phyloP scores from a whole-genome alignment of 495 filamentous ascomycete species.

The Aspergillus diversus region DNA sequence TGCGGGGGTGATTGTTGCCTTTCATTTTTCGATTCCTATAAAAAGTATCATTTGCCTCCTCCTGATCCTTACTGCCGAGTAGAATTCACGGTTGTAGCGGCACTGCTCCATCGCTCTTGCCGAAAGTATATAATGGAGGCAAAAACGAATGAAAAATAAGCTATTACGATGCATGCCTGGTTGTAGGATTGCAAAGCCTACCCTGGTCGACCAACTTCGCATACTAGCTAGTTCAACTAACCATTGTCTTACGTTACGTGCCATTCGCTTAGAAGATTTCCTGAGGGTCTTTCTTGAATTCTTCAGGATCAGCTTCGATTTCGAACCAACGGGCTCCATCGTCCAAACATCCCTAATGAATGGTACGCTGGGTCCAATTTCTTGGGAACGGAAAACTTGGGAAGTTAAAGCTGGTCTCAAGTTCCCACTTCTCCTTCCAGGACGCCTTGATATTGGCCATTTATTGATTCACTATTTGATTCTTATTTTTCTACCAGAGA shows the following conservation, averaged over 20 bases:
- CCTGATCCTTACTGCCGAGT: neutral
- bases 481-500: neutral
- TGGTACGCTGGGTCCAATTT: neutral
- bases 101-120: no score
- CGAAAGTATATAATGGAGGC: no score
- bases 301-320: neutral
- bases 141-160: no score
- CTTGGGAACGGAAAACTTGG: slow-evolving; percentile 1
- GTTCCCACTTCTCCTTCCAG: slow-evolving; percentile 4
- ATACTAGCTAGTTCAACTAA: neutral
- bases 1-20: slow-evolving; percentile 1
- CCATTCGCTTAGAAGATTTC: neutral
- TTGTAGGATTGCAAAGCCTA: no score
- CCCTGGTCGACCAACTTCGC: no score
- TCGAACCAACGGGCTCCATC: slow-evolving; percentile 2
- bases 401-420: neutral
- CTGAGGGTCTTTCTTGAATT: neutral
- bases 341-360: neutral
- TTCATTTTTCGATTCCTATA: neutral
- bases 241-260: neutral
- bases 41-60: neutral
- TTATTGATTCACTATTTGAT: no score
- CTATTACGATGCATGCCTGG: no score
- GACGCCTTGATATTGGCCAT: neutral
- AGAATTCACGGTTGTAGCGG: no score